Base-by-base conservation (phyloP, 768 basidiomycete species). In the Lactarius akahatsu region DNA sequence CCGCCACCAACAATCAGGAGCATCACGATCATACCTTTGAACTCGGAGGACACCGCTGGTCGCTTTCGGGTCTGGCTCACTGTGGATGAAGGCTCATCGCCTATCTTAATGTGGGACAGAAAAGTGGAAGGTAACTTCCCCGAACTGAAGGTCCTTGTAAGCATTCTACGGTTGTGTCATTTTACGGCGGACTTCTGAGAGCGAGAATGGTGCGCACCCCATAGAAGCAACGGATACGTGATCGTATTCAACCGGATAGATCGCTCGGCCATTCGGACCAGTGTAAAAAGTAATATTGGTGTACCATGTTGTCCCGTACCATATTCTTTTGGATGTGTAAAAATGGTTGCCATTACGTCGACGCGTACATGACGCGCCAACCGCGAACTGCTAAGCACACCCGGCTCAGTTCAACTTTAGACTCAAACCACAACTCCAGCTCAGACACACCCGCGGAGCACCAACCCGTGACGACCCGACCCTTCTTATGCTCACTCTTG, bases 121-220 rank as follows among this genome's bases (percentile, higher is more conserved):
- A 98, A 98, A 73, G 78, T 86, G 28, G 91, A 96, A 74, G 92
- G 92, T 47, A 91, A 92, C 2, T 98, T 98, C 73, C 96, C 96
- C 0, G 96, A 97, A 77, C 79, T 94, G 68, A 96, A 94, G 76
- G 80, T 83, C 28, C 78, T 95, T 73, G 93, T 93, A 73, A 74
- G 88, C 78, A 7, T 57, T 52, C 11, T 10, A 20, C 55, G 36
- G n/a, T 23, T 18, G n/a, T 47, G 52, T 59, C 3, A 54, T 45
- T 6, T 55, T 57, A 45, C 38, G 34, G 34, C 62, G 26, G 65
- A 59, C 38, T 28, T 58, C 63, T 59, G 62, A 61, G 52, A 23
- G 41, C 56, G 45, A 65, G 59, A 54, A 67, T 64, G 30, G 65
- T 40, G 54, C 58, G 20, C 57, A 43, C 76, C 26, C 47, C 57